Evolutionary conservation across 2,329 filamentous ascomycete species (phyloP), one percentile per base, ranked within the genome.

Genomic region (Penicillium sp.): DNA sequence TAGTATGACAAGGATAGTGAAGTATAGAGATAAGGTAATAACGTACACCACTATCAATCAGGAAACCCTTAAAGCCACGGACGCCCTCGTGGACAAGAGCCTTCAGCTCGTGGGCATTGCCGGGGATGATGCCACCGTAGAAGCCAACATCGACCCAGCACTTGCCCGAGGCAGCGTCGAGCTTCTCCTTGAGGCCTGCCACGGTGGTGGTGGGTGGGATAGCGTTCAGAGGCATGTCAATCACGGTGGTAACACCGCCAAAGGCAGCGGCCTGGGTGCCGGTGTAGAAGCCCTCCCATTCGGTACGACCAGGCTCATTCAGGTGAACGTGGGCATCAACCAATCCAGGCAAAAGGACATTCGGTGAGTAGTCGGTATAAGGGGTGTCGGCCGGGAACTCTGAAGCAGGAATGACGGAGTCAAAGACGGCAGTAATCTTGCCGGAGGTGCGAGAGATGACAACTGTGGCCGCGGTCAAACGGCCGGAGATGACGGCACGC

Each of bases 141-240:
- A 99, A 97, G 26, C 92, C 94, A n/a, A 97, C 92, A 67, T 97
- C 94, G 23, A 97, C 91, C 93, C 93, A 99, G 76, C 93, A 96
- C 76, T 97, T 89, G 29, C 90, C 91, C 57, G 84, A 76, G 36
- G 91, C 91, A 21, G 94, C 94, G 24, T 84, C 83, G 43, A 96
- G 80, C 80, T 99, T 99, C 78, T 91, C 89, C 58, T 88, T 81
- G 63, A 99, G 83, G 6, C 89, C 91, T 16, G 81, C 79, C 3
- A 97, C 82, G 0, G 93, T 97, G 9, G 93, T 97, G 0, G 94
- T 99, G 0, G 94, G 94, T 31, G 94, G 94, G 50, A 99, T 96
- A 45, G 93, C 92, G 76, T 99, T 99, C 58, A 97, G 76, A 29
- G 94, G 94, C 94, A 99, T 99, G 75, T 97, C 94, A 67, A 99